Conservation (phyloP, 176 grass and related monocot genomes). For the Carex kokanica region DNA sequence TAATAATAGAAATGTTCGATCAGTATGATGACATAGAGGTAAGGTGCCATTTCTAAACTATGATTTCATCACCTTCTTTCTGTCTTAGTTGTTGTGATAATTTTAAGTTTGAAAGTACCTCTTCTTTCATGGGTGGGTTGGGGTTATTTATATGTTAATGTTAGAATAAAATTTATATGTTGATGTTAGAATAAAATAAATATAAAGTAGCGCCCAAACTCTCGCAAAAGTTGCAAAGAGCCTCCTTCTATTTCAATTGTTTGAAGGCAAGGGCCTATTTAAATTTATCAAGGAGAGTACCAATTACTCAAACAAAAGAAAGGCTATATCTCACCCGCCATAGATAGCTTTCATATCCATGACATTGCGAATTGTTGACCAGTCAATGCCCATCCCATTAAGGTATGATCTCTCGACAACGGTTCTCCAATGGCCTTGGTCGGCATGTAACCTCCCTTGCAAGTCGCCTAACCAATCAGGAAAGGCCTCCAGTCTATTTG, state of each 20-base stretch:
- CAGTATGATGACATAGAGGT: not conserved
- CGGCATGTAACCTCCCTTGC: constrained; percentile 51
- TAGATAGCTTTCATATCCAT: constrained; percentile 95
- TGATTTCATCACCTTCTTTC: not conserved
- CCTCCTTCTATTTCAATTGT: not conserved
- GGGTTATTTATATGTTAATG: not conserved
- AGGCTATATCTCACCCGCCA: constrained; percentile 55
- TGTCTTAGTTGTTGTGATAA: not conserved
- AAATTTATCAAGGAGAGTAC: not conserved
- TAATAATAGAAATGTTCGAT: not conserved
- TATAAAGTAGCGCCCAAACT: not conserved
- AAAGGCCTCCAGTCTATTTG: constrained; percentile 70
- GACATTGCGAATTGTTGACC: constrained; percentile 76
- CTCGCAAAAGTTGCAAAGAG: not conserved
- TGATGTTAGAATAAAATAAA: not conserved
- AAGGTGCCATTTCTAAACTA: not conserved
- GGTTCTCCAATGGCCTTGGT: constrained; percentile 73
- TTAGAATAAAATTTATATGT: not conserved
- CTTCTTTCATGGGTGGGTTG: not conserved
- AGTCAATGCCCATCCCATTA: constrained; percentile 78
- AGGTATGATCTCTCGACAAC: constrained; percentile 89
- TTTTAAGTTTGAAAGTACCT: not conserved
- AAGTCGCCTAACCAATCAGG: constrained; percentile 82
- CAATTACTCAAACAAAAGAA: constrained; percentile 19
- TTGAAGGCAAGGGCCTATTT: not conserved